Conservation (phyloP, 2,329 filamentous ascomycete genomes). For the Albifimbria verrucaria region DNA sequence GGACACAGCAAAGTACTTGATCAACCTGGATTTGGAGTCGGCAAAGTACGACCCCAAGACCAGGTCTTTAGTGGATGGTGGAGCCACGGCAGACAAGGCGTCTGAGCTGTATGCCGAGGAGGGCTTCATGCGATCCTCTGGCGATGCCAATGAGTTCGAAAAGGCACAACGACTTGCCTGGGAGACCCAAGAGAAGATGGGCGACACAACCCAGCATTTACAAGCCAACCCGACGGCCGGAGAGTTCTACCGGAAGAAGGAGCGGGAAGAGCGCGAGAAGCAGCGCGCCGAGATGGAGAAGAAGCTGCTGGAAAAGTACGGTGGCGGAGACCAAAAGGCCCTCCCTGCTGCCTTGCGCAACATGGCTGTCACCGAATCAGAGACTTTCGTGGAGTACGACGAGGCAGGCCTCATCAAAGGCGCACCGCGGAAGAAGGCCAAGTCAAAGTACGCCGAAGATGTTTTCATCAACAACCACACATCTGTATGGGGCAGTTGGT, state of each 20-base stretch:
- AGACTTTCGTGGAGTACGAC: conserved; percentile 91
- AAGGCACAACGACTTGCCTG: conserved; percentile 86
- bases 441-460: conserved; percentile 91
- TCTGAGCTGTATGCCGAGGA: conserved; percentile 87
- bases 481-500: conserved; percentile 95
- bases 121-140: conserved; percentile 82
- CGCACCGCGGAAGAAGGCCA: conserved; percentile 69
- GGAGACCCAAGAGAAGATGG: conserved; percentile 85
- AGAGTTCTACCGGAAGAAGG: conserved; percentile 77
- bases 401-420: conserved; percentile 87
- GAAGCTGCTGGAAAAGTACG: conserved; percentile 78
- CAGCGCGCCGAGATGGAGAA: conserved; percentile 67
- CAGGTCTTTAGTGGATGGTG: conserved; percentile 81
- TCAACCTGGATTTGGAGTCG: conserved; percentile 93
- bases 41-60: conserved; percentile 98
- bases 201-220: conserved; percentile 78
- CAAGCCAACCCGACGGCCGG: conserved; percentile 96
- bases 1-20: conserved; percentile 93
- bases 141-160: conserved; percentile 91
- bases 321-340: conserved; percentile 56
- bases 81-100: conserved; percentile 75
- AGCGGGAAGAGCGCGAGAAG: conserved; percentile 67
- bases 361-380: conserved; percentile 72
- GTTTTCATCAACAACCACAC: conserved; percentile 87
- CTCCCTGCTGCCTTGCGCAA: conserved; percentile 62